Percentiles rank a stretch among this genome's conserved stretches.
These are phyloP conservation scores for barley (Hordeum vulgare) DNA, from an alignment of 176 grass and related monocot species.

Conservation along the genomic window MorexV3_pseudomolecules_assembly NC_058518.1:503793709-503794208, in stretches of 20 bases:
- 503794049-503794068: slow-evolving; percentile 70
- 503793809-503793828: slow-evolving; percentile 88
- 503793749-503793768: slow-evolving; percentile 28
- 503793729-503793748: slow-evolving; percentile 16
- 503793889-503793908: slow-evolving; percentile 13
- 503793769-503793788: slow-evolving; percentile 25
- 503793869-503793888: slow-evolving; percentile 72
- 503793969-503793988: slow-evolving; percentile 42
- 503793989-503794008: slow-evolving; percentile 69
- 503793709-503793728: slow-evolving; percentile 24
- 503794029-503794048: slow-evolving; percentile 83
- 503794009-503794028: slow-evolving; percentile 82
- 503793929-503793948: background rate
- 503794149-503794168: too few relatives aligned
- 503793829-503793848: slow-evolving; percentile 51
- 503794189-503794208: too few relatives aligned
- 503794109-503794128: background rate
- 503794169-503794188: too few relatives aligned
- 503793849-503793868: slow-evolving; percentile 65
- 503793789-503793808: slow-evolving; percentile 56
- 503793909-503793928: background rate
- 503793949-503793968: background rate
- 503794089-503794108: background rate
- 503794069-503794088: slow-evolving; percentile 88
- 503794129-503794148: too few relatives aligned